Evolutionary conservation across 805 yeast species (phyloP).

Genomic region (Wickerhamiella occidentalis): DNA sequence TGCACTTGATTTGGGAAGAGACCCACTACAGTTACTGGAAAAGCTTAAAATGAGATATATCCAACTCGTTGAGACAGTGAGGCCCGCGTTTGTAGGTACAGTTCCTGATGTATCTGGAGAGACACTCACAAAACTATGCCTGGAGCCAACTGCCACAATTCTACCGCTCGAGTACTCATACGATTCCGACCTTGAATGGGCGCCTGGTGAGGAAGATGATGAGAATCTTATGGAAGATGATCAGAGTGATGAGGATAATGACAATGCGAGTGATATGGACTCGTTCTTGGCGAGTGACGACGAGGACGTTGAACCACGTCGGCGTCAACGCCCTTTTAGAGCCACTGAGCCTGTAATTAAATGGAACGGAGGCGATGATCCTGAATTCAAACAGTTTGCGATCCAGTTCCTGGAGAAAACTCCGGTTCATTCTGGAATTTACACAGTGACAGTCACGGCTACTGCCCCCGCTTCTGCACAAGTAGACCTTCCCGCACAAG

Average conservation of each 20-base stretch:
- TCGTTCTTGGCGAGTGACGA: conserved; percentile 8
- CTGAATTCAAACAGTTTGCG: conserved; percentile 2
- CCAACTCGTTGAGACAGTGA: background rate
- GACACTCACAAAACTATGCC: background rate
- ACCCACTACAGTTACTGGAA: background rate
- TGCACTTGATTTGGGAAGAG: background rate
- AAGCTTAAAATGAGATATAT: background rate
- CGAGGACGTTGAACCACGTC: background rate
- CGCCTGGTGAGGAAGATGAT: conserved; percentile 11
- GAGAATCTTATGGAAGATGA: conserved; percentile 6
- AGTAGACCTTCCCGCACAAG: background rate
- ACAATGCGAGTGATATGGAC: background rate
- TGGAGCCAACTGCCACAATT: background rate
- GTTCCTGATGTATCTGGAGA: background rate
- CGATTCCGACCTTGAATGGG: conserved; percentile 8
- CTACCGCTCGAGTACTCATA: conserved; percentile 1
- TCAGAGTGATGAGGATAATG: conserved; percentile 5
- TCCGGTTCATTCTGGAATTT: background rate
- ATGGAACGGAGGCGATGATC: background rate
- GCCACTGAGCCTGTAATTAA: background rate
- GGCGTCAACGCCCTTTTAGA: background rate
- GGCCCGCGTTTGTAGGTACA: conserved; percentile 7
- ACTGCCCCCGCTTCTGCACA: background rate
- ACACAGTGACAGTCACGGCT: background rate
- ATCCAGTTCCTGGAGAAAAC: background rate